A percentile compares a stretch with the other conserved stretches of the same genome.
Evolutionary conservation across 257 asterid species (phyloP).

Genomic region (Cynanchum wilfordii): DNA sequence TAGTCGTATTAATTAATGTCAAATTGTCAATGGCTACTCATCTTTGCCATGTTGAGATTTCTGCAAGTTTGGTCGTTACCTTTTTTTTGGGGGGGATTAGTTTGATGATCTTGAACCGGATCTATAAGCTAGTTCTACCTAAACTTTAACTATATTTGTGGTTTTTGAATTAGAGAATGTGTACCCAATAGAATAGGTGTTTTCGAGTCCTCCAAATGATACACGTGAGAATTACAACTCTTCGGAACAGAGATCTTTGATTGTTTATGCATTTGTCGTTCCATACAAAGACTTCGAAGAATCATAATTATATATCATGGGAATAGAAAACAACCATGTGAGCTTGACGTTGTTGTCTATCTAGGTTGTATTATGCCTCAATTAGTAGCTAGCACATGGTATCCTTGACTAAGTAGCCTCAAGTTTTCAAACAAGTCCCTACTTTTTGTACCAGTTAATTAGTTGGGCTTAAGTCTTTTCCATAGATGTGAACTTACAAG

Average conservation of each 20-base stretch:
- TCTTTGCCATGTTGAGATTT: neutral
- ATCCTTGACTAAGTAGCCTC: neutral
- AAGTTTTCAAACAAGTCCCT: neutral
- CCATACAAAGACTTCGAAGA: neutral
- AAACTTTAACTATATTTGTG: neutral
- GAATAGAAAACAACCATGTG: constrained; percentile 3
- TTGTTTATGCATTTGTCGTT: neutral
- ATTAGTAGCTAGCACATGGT: neutral
- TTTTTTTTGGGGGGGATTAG: neutral
- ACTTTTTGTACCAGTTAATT: neutral
- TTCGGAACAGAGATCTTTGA: neutral
- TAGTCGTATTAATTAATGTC: neutral
- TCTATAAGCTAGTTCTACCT: neutral
- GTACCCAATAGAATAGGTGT: no score
- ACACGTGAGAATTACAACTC: neutral
- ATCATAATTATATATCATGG: neutral
- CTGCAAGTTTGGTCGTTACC: neutral
- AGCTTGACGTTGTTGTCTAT: neutral
- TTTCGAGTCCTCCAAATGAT: neutral
- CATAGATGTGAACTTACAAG: no score
- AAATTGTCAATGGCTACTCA: neutral
- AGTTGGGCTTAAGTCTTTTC: neutral
- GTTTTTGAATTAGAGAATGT: neutral
- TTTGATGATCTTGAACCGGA: neutral
- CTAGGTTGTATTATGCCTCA: neutral